Conservation (phyloP, 2,329 filamentous ascomycete species). For the Herpotrichia juniperi region DNA sequence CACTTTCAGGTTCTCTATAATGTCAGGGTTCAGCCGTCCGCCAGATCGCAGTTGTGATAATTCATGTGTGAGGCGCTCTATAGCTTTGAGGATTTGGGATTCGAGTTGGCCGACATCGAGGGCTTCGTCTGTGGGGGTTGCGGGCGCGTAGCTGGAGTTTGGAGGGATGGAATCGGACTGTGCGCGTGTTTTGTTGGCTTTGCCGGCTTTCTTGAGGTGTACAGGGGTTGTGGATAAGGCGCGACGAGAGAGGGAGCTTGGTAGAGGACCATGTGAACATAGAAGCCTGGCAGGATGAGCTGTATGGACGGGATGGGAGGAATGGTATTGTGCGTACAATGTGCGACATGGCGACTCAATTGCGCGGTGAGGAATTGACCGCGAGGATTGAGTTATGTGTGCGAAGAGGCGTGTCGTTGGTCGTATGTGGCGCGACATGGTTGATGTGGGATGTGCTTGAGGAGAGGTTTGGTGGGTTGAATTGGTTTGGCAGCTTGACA, state of each 20-base stretch:
- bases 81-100: slow-evolving; percentile 59
- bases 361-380: slow-evolving; percentile 17
- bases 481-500: slow-evolving; percentile 1
- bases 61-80: slow-evolving; percentile 65
- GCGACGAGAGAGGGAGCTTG: slow-evolving; percentile 16
- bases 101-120: slow-evolving; percentile 67
- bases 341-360: slow-evolving; percentile 32
- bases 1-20: slow-evolving; percentile 67
- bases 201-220: slow-evolving; percentile 60
- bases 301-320: neutral
- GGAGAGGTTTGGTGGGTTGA: too few relatives aligned
- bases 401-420: slow-evolving; percentile 26
- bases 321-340: slow-evolving; percentile 23
- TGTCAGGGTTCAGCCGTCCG: slow-evolving; percentile 66
- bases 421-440: slow-evolving; percentile 28
- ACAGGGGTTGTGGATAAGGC: slow-evolving; percentile 51
- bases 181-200: slow-evolving; percentile 51
- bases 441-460: neutral
- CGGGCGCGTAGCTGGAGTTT: slow-evolving; percentile 20
- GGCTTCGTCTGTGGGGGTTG: slow-evolving; percentile 58
- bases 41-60: slow-evolving; percentile 67
- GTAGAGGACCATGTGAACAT: slow-evolving; percentile 15
- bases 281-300: slow-evolving; percentile 10
- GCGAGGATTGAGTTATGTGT: slow-evolving; percentile 19
- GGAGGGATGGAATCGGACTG: slow-evolving; percentile 43